phyloP scores from a whole-genome alignment of 164 flowering plant species.

The Euptelea pleiosperma region DNA sequence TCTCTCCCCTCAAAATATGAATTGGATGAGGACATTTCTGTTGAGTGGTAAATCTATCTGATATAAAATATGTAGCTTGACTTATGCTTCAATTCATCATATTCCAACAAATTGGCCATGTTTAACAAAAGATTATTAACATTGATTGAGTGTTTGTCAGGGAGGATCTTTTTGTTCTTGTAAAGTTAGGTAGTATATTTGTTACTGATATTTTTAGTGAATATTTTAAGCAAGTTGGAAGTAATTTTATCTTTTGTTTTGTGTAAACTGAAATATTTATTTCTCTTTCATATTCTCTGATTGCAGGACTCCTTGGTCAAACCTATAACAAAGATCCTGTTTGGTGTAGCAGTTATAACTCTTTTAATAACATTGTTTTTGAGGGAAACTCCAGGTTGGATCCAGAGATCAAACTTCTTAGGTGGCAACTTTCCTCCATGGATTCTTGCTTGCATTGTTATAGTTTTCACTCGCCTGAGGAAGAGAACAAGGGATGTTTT shows the following conservation, averaged over 20 bases:
- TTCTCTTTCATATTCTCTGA: conserved; percentile 5
- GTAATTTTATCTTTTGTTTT: background rate
- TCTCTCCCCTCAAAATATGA: too few relatives aligned
- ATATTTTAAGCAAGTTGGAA: background rate
- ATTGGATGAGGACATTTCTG: too few relatives aligned
- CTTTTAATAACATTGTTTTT: conserved; percentile 52
- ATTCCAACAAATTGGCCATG: too few relatives aligned
- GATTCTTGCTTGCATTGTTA: conserved; percentile 78
- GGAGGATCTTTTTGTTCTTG: background rate
- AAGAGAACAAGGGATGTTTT: conserved; percentile 72
- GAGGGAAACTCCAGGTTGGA: conserved; percentile 71
- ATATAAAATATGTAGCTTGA: too few relatives aligned
- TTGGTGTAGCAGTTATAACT: conserved; percentile 56
- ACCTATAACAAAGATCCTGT: conserved; percentile 71
- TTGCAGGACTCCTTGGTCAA: conserved; percentile 82
- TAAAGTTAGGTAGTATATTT: background rate
- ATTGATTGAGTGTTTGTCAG: background rate
- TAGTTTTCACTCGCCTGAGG: conserved; percentile 86
- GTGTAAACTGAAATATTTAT: background rate
- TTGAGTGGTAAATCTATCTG: too few relatives aligned
- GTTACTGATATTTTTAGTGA: too few relatives aligned
- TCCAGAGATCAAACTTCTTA: conserved; percentile 41
- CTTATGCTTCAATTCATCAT: too few relatives aligned
- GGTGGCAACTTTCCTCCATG: conserved; percentile 76
- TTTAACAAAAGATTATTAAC: too few relatives aligned